These are phyloP conservation scores for Fusarium acutatum DNA, from an alignment of 2,329 filamentous ascomycete species.

Conservation along the genomic window DNA sequence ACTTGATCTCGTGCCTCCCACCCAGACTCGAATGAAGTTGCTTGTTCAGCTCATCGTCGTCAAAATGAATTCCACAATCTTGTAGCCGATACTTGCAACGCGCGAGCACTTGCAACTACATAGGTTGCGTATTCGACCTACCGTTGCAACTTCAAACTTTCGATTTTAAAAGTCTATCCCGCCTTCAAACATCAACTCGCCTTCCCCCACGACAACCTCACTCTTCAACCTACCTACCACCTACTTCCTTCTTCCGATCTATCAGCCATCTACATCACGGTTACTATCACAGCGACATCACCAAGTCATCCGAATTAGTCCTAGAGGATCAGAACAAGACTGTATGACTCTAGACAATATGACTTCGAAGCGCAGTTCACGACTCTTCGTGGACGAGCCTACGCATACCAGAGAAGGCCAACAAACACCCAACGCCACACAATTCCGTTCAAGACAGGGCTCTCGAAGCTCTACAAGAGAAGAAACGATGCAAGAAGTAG, in stretches of 20 bases:
- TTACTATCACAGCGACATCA: neutral
- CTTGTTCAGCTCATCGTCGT: slow-evolving; percentile 32
- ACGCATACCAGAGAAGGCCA: slow-evolving; percentile 15
- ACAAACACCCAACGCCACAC: slow-evolving; percentile 15
- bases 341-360: slow-evolving; percentile 21
- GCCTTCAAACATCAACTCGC: neutral
- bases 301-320: neutral
- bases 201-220: slow-evolving; percentile 23
- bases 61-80: slow-evolving; percentile 39
- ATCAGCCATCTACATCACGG: neutral
- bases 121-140: slow-evolving; percentile 30
- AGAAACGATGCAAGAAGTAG: slow-evolving; percentile 39
- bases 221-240: slow-evolving; percentile 12
- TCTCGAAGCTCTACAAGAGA: slow-evolving; percentile 44
- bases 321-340: neutral
- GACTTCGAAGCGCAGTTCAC: slow-evolving; percentile 38
- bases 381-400: slow-evolving; percentile 32
- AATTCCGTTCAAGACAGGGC: slow-evolving; percentile 42
- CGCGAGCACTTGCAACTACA: slow-evolving; percentile 33
- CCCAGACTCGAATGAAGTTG: slow-evolving; percentile 35
- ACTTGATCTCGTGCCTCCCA: slow-evolving; percentile 36
- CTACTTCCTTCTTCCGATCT: neutral
- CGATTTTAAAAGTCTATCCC: slow-evolving; percentile 9
- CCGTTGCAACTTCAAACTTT: neutral
- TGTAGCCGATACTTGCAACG: slow-evolving; percentile 35